Evolutionary conservation across 345 rosid species (phyloP), one percentile per base, ranked within the genome.

Genomic region (Eucalyptus curtisii): DNA sequence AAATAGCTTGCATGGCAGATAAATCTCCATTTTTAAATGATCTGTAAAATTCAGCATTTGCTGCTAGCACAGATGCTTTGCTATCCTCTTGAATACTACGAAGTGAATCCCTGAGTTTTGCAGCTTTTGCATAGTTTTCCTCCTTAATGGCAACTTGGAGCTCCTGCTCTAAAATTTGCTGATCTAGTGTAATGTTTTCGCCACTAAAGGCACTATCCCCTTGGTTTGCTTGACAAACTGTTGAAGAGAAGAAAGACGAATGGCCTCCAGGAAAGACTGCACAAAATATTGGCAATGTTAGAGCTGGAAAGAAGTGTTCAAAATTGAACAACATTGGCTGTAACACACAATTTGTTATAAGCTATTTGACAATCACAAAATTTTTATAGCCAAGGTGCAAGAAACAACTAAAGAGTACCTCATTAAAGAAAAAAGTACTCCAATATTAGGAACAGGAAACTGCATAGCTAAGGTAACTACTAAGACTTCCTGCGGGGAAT

Each of bases 91-190:
- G 94, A 31, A 97, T 93, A 86, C 88, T 90, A 64, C 91, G 91
- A 57, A 96, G 95, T 87, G 87, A 92, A 87, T 97, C 99, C 92
- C 99, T 90, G 49, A 98, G 93, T 91, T 92, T 93, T 68, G 99
- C 99, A 85, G 99, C 99, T 89, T 94, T 90, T 3, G 93, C 91
- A n/a, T 98, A 97, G 92, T 97, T 93, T 91, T 98, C 99, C 89
- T 96, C 95, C 87, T 96, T 92, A 17, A 97, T 93, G 45, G 99
- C 99, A 90, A 42, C 88, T 91, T 92, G 92, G 15, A 97, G 91
- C 64, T 96, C 96, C 86, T 90, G 92, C 80, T 89, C 94, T 89
- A 98, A 93, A 55, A 93, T 91, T 91, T 94, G 91, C 91, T 97
- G 98, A 45, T 94, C 97, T 30, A 89, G 50, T 87, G 93, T 87